phyloP scores from a whole-genome alignment of 768 basidiomycete genomes.

The Pluteus cervinus region DNA sequence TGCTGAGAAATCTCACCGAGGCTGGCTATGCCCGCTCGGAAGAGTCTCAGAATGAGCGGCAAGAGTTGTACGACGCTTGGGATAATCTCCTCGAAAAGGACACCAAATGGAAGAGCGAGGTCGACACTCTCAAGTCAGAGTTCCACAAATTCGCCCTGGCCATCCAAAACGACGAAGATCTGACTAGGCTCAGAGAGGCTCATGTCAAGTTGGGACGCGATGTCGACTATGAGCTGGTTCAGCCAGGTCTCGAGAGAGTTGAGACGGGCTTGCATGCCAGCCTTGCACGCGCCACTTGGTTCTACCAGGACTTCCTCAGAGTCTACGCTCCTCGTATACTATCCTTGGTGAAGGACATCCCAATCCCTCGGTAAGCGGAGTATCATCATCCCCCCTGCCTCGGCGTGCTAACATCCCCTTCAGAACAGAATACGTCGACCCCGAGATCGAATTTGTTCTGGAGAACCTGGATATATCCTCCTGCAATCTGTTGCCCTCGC shows the following conservation, averaged over 20 bases:
- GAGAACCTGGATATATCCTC: conserved; percentile 70
- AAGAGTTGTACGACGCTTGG: conserved; percentile 47
- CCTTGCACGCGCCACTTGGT: conserved; percentile 62
- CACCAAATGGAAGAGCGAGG: conserved; percentile 47
- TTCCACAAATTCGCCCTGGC: conserved; percentile 37
- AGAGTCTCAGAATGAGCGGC: conserved; percentile 33
- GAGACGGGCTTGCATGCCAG: conserved; percentile 42
- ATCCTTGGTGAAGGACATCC: conserved; percentile 48
- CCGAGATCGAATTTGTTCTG: conserved; percentile 65
- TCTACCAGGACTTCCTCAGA: conserved; percentile 78
- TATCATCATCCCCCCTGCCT: not conserved
- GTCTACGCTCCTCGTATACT: conserved; percentile 65
- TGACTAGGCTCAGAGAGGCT: conserved; percentile 39
- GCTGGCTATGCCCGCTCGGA: conserved; percentile 49
- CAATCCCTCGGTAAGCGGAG: conserved; percentile 62
- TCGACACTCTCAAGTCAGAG: conserved; percentile 40
- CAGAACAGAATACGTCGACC: conserved; percentile 69
- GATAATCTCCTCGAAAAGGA: conserved; percentile 38
- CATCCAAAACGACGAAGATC: conserved; percentile 42
- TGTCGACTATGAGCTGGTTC: conserved; percentile 35
- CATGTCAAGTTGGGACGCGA: conserved; percentile 43
- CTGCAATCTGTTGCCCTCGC: conserved; percentile 61
- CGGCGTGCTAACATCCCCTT: not conserved
- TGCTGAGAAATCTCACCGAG: conserved; percentile 44
- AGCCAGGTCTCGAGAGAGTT: conserved; percentile 28